Percentiles rank a stretch among this genome's conserved stretches.
These are phyloP conservation scores for Fusarium sp. DNA, from an alignment of 2,329 filamentous ascomycete genomes.

Conservation along the genomic window DNA sequence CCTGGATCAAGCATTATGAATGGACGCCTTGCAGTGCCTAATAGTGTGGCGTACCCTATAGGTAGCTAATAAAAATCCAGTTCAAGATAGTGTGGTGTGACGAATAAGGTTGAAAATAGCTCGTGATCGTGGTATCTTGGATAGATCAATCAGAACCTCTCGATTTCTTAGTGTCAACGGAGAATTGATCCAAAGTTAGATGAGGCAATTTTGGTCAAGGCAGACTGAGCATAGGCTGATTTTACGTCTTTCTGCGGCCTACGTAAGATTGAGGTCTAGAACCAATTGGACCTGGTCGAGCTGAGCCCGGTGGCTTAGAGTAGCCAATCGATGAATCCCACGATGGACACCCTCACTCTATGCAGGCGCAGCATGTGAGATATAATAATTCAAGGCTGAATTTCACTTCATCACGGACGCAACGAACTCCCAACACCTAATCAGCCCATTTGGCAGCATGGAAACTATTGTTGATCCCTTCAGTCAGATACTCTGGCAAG, in stretches of 20 bases:
- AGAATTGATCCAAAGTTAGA: not conserved
- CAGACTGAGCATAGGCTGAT: not conserved
- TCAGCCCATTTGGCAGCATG: too few species aligned
- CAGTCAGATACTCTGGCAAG: not conserved
- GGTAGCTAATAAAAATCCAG: too few species aligned
- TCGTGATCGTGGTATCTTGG: not conserved
- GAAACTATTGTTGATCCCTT: not conserved
- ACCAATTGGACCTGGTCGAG: too few species aligned
- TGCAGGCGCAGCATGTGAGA: not conserved
- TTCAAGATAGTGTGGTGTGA: too few species aligned
- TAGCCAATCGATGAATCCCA: not conserved
- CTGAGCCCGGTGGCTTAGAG: not conserved
- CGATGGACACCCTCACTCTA: rapidly evolving
- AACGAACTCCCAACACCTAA: too few species aligned
- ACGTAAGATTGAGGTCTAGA: not conserved
- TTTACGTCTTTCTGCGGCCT: not conserved
- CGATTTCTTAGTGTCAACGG: too few species aligned
- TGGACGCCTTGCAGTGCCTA: rapidly evolving
- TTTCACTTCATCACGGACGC: too few species aligned
- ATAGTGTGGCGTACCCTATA: not conserved
- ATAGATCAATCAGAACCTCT: too few species aligned
- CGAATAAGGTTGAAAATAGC: rapidly evolving
- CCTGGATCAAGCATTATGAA: not conserved
- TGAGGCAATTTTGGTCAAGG: not conserved
- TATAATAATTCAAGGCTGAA: not conserved